Conservation (phyloP, 73 alveolate genomes). For the Paramecium bursaria region DNA sequence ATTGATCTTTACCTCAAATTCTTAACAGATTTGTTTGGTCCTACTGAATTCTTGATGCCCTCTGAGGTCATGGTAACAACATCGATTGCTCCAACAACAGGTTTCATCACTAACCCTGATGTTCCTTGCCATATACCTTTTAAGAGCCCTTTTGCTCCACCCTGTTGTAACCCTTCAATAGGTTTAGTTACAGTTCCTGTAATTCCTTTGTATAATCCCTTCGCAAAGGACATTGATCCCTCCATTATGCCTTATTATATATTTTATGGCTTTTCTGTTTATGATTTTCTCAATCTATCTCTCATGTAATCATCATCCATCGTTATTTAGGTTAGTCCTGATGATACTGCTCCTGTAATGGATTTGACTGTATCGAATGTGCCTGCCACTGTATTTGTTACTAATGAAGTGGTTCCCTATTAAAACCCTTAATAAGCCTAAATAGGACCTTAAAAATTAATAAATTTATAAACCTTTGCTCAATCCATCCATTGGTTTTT, state of each 20-base stretch:
- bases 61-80: conserved; percentile 95
- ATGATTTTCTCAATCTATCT: conserved; percentile 90
- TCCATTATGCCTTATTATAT: conserved; percentile 92
- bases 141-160: conserved; percentile 89
- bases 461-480: too few relatives aligned
- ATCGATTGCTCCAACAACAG: conserved; percentile 89
- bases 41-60: conserved; percentile 94
- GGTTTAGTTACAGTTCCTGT: conserved; percentile 94
- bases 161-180: conserved; percentile 81
- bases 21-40: conserved; percentile 78
- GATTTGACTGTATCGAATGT: conserved; percentile 92
- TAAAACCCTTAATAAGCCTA: conserved; percentile 93
- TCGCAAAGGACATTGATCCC: conserved; percentile 82
- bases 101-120: conserved; percentile 90
- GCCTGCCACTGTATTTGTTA: conserved; percentile 96
- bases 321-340: conserved; percentile 90
- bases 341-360: conserved; percentile 88
- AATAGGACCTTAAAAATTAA: too few relatives aligned
- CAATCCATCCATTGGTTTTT: conserved; percentile 96
- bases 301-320: conserved; percentile 93
- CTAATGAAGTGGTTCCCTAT: conserved; percentile 93
- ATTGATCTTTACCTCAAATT: conserved; percentile 88
- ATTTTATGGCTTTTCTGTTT: conserved; percentile 93
- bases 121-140: conserved; percentile 92
- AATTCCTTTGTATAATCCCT: conserved; percentile 82